phyloP scores from a whole-genome alignment of 1,284 basidiomycete species.

The Phenoliferia sp. region DNA sequence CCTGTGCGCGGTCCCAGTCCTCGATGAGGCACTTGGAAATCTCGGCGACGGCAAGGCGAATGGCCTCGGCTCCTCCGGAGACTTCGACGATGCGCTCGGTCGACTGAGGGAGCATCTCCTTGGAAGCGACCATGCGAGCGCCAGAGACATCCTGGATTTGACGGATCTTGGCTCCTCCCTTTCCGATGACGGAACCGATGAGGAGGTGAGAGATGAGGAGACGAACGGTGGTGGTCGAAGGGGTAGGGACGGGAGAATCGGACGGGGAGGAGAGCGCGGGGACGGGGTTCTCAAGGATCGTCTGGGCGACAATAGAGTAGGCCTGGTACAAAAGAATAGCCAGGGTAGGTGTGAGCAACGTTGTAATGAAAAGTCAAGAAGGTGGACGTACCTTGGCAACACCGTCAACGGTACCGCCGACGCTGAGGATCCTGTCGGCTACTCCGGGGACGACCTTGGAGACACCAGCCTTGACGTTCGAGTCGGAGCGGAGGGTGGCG shows the following conservation, averaged over 20 bases:
- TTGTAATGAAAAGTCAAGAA: slow-evolving; percentile 1
- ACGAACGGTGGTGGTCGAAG: slow-evolving; percentile 95
- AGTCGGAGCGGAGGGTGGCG: slow-evolving; percentile 88
- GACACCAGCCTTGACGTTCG: slow-evolving; percentile 95
- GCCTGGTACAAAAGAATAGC: slow-evolving; percentile 50
- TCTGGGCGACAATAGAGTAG: slow-evolving; percentile 88
- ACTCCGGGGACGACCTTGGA: slow-evolving; percentile 97
- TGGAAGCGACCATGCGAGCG: slow-evolving; percentile 89
- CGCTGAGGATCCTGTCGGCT: slow-evolving; percentile 92
- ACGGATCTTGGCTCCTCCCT: slow-evolving; percentile 96
- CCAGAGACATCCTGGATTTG: slow-evolving; percentile 99
- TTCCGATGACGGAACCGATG: slow-evolving; percentile 99
- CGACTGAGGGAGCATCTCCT: slow-evolving; percentile 96
- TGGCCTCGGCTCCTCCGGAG: slow-evolving; percentile 96
- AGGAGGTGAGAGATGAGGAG: slow-evolving; percentile 95
- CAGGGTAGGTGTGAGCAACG: neutral
- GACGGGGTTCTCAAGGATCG: slow-evolving; percentile 67
- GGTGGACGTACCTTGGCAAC: slow-evolving; percentile 65
- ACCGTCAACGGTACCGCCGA: slow-evolving; percentile 83
- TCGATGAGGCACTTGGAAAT: slow-evolving; percentile 93
- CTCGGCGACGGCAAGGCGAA: slow-evolving; percentile 96
- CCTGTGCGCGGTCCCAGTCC: slow-evolving; percentile 90
- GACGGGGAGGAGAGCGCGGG: slow-evolving; percentile 49
- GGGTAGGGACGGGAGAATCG: slow-evolving; percentile 91
- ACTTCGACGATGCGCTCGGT: slow-evolving; percentile 98